Evolutionary conservation across 176 grass and related monocot species (phyloP).

Genomic region (Bolboschoenus planiculmis): DNA sequence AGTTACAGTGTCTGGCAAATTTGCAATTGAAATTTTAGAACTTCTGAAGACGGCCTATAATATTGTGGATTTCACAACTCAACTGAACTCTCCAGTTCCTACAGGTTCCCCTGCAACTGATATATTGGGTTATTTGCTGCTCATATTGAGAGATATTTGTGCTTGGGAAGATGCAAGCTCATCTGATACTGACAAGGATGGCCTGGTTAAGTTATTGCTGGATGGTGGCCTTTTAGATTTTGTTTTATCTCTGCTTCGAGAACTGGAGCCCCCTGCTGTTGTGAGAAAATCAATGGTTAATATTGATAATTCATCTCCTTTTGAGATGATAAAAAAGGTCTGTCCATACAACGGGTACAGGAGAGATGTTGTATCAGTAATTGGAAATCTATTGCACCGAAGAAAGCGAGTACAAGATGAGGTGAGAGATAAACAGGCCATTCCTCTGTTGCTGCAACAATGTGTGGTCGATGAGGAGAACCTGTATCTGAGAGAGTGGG

Average conservation of each 20-base stretch:
- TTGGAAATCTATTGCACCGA: constrained; percentile 65
- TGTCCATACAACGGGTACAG: constrained; percentile 85
- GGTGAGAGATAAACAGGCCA: constrained; percentile 47
- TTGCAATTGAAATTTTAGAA: constrained; percentile 51
- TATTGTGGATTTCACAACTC: constrained; percentile 51
- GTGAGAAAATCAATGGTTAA: constrained; percentile 62
- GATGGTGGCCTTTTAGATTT: constrained; percentile 44
- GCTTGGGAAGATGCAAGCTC: constrained; percentile 54
- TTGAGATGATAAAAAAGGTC: constrained; percentile 32
- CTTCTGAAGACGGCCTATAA: constrained; percentile 44
- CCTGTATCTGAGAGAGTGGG: constrained; percentile 87
- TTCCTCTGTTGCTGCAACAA: constrained; percentile 73
- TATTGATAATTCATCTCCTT: constrained; percentile 26
- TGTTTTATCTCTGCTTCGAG: constrained; percentile 47
- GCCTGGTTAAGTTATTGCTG: constrained; percentile 48
- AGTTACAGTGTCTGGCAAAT: constrained; percentile 39
- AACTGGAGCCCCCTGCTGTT: constrained; percentile 78
- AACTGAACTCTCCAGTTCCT: constrained; percentile 39
- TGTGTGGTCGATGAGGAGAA: constrained; percentile 89
- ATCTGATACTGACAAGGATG: constrained; percentile 15
- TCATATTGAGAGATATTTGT: constrained; percentile 78
- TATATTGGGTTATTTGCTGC: constrained; percentile 66
- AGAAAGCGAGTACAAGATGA: constrained; percentile 73
- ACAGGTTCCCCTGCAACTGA: constrained; percentile 50
- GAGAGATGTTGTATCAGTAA: constrained; percentile 69